Base-by-base conservation (phyloP, 2,329 filamentous ascomycete species). In the Aureobasidium sp. region DNA sequence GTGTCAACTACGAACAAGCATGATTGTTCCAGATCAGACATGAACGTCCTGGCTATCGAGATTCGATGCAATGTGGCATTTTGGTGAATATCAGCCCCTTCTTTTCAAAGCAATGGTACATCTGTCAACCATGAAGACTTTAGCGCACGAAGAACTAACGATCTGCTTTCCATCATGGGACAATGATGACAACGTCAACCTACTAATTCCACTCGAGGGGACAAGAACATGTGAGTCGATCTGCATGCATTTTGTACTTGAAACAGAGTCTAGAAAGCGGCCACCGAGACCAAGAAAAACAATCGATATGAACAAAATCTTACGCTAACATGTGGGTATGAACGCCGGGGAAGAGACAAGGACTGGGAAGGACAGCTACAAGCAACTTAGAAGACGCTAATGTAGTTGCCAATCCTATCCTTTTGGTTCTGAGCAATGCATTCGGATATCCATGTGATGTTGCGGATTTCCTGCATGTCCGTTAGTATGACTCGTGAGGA, bases 361-460 rank as follows among this genome's bases (percentile, higher is more conserved):
- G 42, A 29, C 11, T 14, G 49, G 29, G 12, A 27, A 59, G 22
- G 36, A 15, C 31, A 8, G 34, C 22, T 56, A 44, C 52, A 56
- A 63, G 11, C 15, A 53, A 49, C 49, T 56, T 51, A 96, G 78
- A 99, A 96, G 65, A 97, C 94, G 77, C 91, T 96, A 75, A 99
- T 99, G 78, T 96, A 99, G 79, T 97, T 99, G 70, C 90, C 89
- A 74, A 99, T 97, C 73, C 94, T 86, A 77, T 99, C 94, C 81
- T 99, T 99, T 78, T 99, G 94, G 80, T 96, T 97, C 79, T 99
- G 94, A 62, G 94, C 94, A 83, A 99, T 99, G 79, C 94, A 99
- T 78, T 99, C 94, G 25, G 94, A 89, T 76, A 99, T 99, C 94
- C 94, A 99, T 57, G 94, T 97, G 72, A 99, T 96, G 78, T 99